Base-by-base conservation (phyloP, 148 eudicot genomes). In the Rhododendron ferrugineum region DNA sequence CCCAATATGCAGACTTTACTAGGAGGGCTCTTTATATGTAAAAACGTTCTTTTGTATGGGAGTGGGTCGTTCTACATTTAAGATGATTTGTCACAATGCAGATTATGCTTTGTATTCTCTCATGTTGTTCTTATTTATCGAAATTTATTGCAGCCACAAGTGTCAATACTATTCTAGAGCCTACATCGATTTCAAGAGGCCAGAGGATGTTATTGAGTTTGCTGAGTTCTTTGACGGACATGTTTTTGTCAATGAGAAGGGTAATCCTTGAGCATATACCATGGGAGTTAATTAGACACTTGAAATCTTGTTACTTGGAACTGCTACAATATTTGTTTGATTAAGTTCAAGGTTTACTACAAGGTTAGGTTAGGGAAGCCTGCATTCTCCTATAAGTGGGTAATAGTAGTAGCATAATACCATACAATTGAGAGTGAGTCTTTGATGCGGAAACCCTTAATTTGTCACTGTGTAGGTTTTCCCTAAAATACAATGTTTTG, bases 171-270 rank as follows among this genome's bases (percentile, higher is more conserved):
- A 89, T 88, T 84, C 95, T 42, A 89, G 95, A 89, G 95, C 94
- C 18, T 91, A 92, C 66, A 88, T 93, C 22, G 88, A 93, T 86
- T 92, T 93, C 82, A 90, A 86, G 47, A 90, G 80, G 68, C 90
- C 92, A 49, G 92, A 92, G 37, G 95, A 93, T 76, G 94, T 92
- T 42, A 40, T 93, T 84, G 94, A 92, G 86, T 93, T 93, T 88
- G 95, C 95, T 4, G 95, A 93, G 86, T 91, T 90, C 73, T 93
- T 93, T 84, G 87, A 90, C 50, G 93, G 95, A 6, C 95, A 93
- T 76, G 92, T 92, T 81, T 93, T 93, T 83, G 94, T 92, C 79
- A 93, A 91, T 34, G 95, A 93, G 80, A 93, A 92, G 85, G 95
- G 95, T 93, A 86, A 89, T 86, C 66, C 73, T 84, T 78, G 37